Base-by-base conservation (phyloP, 352 stramenopile species). In the Pythium monospermum region DNA sequence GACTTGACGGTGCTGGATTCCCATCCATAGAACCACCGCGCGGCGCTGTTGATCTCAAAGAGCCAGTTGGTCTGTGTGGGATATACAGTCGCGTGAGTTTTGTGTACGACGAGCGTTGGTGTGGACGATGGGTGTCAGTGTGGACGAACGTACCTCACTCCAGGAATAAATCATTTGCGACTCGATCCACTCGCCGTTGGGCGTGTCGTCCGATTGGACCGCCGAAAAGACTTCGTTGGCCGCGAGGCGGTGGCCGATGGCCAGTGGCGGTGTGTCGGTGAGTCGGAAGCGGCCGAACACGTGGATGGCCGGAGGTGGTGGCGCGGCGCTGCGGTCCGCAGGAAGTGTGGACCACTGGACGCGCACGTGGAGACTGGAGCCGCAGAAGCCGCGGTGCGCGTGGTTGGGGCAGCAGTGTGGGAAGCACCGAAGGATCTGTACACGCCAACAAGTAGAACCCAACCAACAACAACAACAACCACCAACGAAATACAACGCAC, bases 161-260 rank as follows among this genome's bases (percentile, higher is more conserved):
- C 74, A 0, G 70, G 59, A 37, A n/a, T n/a, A n/a, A n/a, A n/a
- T n/a, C n/a, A n/a, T n/a, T n/a, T n/a, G n/a, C n/a, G n/a, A n/a
- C n/a, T n/a, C n/a, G n/a, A 87, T 81, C 76, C 76, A 87, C 28
- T 66, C 59, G 2, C 77, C 71, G 16, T 84, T 73, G 4, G 77
- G 57, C 49, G 86, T 85, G 35, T 57, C 68, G 25, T 86, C 75
- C 6, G 60, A 76, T 53, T 88, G 77, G 25, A 64, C 62, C 11
- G 36, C 56, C 3, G 35, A 47, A 6, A 59, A 44, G 16, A 88
- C 68, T 22, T 56, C 63, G 27, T 64, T 57, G 25, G 79, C 60
- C 6, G 77, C 53, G n/a, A 88, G 54, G 41, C 48, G 69, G 21
- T 85, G 71, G 4, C 77, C 71, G 1, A 68, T 28, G 18, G 57